Evolutionary conservation across 257 asterid genomes (phyloP), one percentile per base, ranked within the genome.

Genomic region (Nicotiana attenuata): DNA sequence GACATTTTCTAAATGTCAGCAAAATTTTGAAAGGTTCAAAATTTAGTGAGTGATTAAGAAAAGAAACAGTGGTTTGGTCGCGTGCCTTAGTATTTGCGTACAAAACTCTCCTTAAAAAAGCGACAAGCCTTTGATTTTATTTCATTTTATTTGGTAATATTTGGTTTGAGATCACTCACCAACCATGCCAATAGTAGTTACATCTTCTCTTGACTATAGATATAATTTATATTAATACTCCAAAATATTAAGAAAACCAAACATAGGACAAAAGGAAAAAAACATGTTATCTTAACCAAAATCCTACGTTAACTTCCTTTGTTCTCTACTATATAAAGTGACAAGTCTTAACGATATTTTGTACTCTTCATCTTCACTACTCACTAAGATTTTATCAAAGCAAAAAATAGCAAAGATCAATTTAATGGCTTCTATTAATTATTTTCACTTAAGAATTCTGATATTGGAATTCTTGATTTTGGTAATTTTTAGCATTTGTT

Each of bases 201-300:
- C 95, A 95, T 92, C 98, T 90, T 90, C 98, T 88, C 87, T 95
- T 95, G 99, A 95, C 98, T 88, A 89, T 53, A 57, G 26, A 77
- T 31, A 20, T 56, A 78, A 84, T 85, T 52, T 84, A 88, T 65
- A 50, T 50, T 64, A 80, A 80, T 65, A 87, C 87, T 88, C 91
- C 85, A 87, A 84, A 83, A 65, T 29, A 65, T 11, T 14, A 16
- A 66, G 50, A 66, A 66, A 66, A 66, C 20, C 47, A 65, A 65
- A 31, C 47, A 65, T 16, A 3, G 24, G 22, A 65, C 22, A 4
- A 5, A 10, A 29, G n/a, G 3, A 19, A 57, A 29, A 31, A 16
- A 29, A 65, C 6, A 65, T 29, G 50, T 65, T 24, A 29, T 13
- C 19, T 73, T 24, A 47, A 73, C 79, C 61, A 73, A 47, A 73